A percentile compares a stretch with the other conserved stretches of the same genome.
Conservation (phyloP, 1,284 basidiomycete genomes). For the Chalciporus sp. region DNA sequence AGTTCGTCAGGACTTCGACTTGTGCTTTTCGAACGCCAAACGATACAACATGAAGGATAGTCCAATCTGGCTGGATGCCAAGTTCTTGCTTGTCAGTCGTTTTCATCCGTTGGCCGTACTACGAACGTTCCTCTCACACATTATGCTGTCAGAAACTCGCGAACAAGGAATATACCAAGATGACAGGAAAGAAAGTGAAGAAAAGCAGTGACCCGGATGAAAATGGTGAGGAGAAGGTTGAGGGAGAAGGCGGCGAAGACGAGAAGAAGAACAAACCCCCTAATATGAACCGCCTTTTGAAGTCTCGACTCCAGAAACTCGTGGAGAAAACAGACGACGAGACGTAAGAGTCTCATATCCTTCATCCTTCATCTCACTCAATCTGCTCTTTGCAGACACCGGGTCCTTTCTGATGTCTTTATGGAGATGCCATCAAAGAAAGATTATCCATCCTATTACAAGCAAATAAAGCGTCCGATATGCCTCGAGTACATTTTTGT, state of each 20-base stretch:
- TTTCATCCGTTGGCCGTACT: background rate
- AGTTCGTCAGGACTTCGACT: conserved; percentile 80
- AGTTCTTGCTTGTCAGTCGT: conserved; percentile 52
- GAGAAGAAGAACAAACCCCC: conserved; percentile 61
- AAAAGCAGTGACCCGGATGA: conserved; percentile 46
- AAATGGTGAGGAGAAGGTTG: conserved; percentile 42
- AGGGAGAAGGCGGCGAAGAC: conserved; percentile 43
- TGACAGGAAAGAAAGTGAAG: conserved; percentile 50
- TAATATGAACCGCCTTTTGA: conserved; percentile 63
- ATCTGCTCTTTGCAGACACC: conserved; percentile 49
- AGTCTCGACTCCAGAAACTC: conserved; percentile 67
- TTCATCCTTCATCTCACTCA: conserved; percentile 2
- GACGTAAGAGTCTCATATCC: conserved; percentile 38
- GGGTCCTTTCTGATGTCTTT: conserved; percentile 75
- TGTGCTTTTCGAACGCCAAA: conserved; percentile 90
- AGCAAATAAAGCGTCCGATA: conserved; percentile 80
- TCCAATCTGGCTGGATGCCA: conserved; percentile 84
- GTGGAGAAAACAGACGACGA: conserved; percentile 66
- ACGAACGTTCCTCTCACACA: conserved; percentile 8
- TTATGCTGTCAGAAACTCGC: conserved; percentile 58
- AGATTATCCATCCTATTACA: conserved; percentile 85
- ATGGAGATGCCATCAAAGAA: conserved; percentile 82
- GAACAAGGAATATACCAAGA: conserved; percentile 61
- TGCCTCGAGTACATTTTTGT: conserved; percentile 82
- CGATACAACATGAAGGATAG: conserved; percentile 88